phyloP scores from a whole-genome alignment of 1,284 basidiomycete genomes.

The Cryptococcus sp. region DNA sequence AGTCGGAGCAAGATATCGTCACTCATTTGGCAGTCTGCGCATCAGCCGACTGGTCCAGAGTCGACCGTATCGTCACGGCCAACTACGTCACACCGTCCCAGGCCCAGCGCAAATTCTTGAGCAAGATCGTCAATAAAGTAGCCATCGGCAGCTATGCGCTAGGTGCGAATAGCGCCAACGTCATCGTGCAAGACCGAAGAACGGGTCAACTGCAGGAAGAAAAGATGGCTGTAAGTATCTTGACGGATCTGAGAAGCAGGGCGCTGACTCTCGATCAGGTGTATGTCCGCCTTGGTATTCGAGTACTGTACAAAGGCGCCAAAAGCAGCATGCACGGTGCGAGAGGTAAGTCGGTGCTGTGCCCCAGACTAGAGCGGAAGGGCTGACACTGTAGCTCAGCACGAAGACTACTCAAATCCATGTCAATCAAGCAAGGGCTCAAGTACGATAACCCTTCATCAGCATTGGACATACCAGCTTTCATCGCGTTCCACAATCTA shows the following conservation, averaged over 20 bases:
- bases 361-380: neutral
- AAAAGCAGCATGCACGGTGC: conserved; percentile 87
- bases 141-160: conserved; percentile 83
- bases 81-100: conserved; percentile 94
- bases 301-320: conserved; percentile 90
- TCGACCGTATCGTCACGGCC: conserved; percentile 85
- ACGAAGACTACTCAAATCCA: conserved; percentile 75
- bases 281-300: conserved; percentile 88
- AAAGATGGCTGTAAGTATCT: conserved; percentile 66
- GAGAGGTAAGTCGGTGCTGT: conserved; percentile 60
- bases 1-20: conserved; percentile 89
- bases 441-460: conserved; percentile 90
- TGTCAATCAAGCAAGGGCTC: conserved; percentile 90
- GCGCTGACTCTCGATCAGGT: conserved; percentile 61
- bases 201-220: conserved; percentile 95
- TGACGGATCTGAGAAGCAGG: neutral
- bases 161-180: conserved; percentile 84
- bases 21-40: conserved; percentile 93
- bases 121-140: conserved; percentile 81
- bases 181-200: conserved; percentile 87
- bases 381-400: conserved; percentile 54
- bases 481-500: conserved; percentile 88
- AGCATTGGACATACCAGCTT: conserved; percentile 76
- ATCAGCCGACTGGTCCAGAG: conserved; percentile 84
- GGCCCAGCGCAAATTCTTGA: conserved; percentile 96